phyloP scores from a whole-genome alignment of 306 rosid genomes.

The Benincasa hispida region DNA sequence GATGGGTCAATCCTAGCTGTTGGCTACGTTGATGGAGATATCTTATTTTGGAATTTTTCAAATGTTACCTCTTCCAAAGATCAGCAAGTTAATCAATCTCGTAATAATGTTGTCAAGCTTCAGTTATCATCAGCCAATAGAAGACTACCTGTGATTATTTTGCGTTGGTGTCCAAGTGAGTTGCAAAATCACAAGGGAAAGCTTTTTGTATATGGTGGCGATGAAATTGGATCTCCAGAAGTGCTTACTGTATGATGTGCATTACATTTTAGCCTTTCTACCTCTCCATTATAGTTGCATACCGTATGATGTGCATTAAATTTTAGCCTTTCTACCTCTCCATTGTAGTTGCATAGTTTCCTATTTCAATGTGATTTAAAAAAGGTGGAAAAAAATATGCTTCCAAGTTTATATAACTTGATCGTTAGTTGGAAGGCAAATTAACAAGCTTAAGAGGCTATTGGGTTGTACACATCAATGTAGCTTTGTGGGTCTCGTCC shows the following conservation, averaged over 20 bases:
- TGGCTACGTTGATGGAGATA: slow-evolving; percentile 89
- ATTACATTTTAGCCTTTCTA: slow-evolving; percentile 11
- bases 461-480: background rate
- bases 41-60: slow-evolving; percentile 73
- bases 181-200: slow-evolving; percentile 29
- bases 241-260: slow-evolving; percentile 48
- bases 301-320: slow-evolving; percentile 33
- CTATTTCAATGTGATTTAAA: background rate
- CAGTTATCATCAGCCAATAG: slow-evolving; percentile 50
- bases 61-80: slow-evolving; percentile 25
- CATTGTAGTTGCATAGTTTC: slow-evolving; percentile 7
- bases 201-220: slow-evolving; percentile 83
- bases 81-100: slow-evolving; percentile 24
- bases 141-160: slow-evolving; percentile 65
- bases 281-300: slow-evolving; percentile 7
- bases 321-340: slow-evolving; percentile 6
- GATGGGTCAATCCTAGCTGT: slow-evolving; percentile 61
- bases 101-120: slow-evolving; percentile 53
- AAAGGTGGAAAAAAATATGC: background rate
- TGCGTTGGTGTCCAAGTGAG: slow-evolving; percentile 45
- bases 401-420: background rate
- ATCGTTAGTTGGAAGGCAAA: background rate
- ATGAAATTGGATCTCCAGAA: slow-evolving; percentile 76
- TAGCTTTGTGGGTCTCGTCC: background rate
- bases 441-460: slow-evolving; percentile 1